Evolutionary conservation across 1,139 yeast genomes (phyloP).

Genomic region (Entelexis paramagnoliae): DNA sequence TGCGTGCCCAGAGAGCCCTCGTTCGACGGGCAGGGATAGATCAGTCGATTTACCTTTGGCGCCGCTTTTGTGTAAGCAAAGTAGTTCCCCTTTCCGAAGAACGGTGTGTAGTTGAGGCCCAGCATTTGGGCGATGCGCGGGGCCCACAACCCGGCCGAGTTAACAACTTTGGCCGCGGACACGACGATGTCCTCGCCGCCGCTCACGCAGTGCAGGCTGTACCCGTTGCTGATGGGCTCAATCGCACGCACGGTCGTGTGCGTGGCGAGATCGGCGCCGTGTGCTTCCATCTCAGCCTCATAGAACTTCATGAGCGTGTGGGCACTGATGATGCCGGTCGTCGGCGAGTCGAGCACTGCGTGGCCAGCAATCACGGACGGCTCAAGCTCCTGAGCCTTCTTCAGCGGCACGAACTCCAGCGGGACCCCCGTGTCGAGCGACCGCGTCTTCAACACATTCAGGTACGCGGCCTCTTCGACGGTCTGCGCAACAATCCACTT

Average conservation of each 20-base stretch:
- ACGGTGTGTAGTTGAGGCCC: conserved; percentile 44
- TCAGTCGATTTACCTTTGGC: conserved; percentile 37
- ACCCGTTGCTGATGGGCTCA: conserved; percentile 28
- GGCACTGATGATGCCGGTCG: conserved; percentile 77
- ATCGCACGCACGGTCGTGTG: conserved; percentile 48
- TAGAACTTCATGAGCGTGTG: conserved; percentile 60
- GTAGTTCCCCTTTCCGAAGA: conserved; percentile 79
- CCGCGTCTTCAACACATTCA: conserved; percentile 44
- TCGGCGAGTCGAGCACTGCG: conserved; percentile 65
- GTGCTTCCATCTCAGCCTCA: conserved; percentile 43
- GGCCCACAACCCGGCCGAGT: conserved; percentile 72
- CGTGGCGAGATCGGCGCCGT: conserved; percentile 56
- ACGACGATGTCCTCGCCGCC: conserved; percentile 37
- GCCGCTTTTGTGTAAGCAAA: conserved; percentile 44
- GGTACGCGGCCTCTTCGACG: conserved; percentile 49
- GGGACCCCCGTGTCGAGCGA: conserved; percentile 44
- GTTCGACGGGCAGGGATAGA: conserved; percentile 76
- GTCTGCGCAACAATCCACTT: conserved; percentile 84
- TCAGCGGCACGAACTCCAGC: conserved; percentile 44
- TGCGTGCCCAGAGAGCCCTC: conserved; percentile 78
- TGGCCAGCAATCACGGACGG: conserved; percentile 56
- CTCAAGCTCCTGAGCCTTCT: conserved; percentile 40
- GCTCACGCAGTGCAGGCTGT: conserved; percentile 24
- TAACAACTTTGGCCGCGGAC: conserved; percentile 50
- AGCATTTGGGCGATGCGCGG: conserved; percentile 57